Evolutionary conservation across 78 protist genomes (phyloP).

Genomic region (Dictyostelium firmibasis): DNA sequence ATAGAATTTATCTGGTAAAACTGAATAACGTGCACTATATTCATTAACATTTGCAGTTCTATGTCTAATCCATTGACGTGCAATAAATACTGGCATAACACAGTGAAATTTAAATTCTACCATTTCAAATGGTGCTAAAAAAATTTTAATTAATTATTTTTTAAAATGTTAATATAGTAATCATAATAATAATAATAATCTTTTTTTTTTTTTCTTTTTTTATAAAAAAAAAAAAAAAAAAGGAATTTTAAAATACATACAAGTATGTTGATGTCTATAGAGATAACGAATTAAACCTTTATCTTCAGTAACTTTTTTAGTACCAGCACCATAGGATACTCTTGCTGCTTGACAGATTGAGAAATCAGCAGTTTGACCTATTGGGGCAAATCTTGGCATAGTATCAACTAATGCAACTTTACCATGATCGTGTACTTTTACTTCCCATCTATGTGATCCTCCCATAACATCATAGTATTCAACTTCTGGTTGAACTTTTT

Average conservation of each 20-base stretch:
- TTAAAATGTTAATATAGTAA: background rate
- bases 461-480: slow-evolving; percentile 75
- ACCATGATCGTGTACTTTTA: slow-evolving; percentile 73
- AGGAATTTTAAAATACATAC: slow-evolving; percentile 4
- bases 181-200: no score
- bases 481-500: slow-evolving; percentile 11
- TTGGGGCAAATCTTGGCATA: slow-evolving; percentile 83
- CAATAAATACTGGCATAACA: slow-evolving; percentile 78
- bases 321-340: slow-evolving; percentile 80
- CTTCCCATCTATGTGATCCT: slow-evolving; percentile 66
- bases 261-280: slow-evolving; percentile 73
- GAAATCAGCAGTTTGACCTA: slow-evolving; percentile 77
- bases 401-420: slow-evolving; percentile 66
- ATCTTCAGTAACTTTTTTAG: slow-evolving; percentile 67
- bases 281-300: slow-evolving; percentile 67
- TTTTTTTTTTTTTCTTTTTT: background rate
- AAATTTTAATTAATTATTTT: no score
- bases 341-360: slow-evolving; percentile 71
- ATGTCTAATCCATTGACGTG: slow-evolving; percentile 79
- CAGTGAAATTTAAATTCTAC: slow-evolving; percentile 77
- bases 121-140: slow-evolving; percentile 75
- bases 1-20: slow-evolving; percentile 76
- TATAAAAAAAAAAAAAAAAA: no score
- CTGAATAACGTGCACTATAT: slow-evolving; percentile 70
- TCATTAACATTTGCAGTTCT: slow-evolving; percentile 78